A percentile compares a stretch with the other conserved stretches of the same genome.
Conservation (phyloP, 2,329 filamentous ascomycete genomes). For the Didymella keratinophila region DNA sequence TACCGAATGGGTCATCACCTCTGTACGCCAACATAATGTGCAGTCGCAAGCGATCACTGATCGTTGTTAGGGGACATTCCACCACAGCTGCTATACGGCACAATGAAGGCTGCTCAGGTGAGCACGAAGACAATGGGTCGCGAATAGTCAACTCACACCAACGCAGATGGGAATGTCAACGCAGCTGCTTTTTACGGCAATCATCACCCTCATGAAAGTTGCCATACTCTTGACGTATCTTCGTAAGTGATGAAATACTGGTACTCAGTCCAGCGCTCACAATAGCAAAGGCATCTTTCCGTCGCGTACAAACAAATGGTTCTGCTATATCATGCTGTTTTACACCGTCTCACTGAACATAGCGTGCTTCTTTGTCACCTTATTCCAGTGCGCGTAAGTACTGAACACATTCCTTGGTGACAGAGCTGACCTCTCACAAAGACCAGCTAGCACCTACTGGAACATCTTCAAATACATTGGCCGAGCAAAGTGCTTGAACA, state of each 20-base stretch:
- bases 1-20: constrained; percentile 43
- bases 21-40: constrained; percentile 24
- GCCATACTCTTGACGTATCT: constrained; percentile 36
- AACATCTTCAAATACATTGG: constrained; percentile 35
- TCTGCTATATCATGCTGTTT: constrained; percentile 37
- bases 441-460: constrained; percentile 35
- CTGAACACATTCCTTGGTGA: not conserved
- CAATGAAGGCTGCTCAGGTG: constrained; percentile 31
- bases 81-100: constrained; percentile 23
- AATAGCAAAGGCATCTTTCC: constrained; percentile 35
- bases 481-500: constrained; percentile 33
- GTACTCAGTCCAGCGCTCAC: not conserved
- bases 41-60: constrained; percentile 7
- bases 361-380: constrained; percentile 34
- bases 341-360: constrained; percentile 33
- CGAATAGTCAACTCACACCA: constrained; percentile 3
- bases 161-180: constrained; percentile 34
- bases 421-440: constrained; percentile 8
- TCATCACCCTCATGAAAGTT: constrained; percentile 39
- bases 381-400: constrained; percentile 43
- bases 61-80: constrained; percentile 29
- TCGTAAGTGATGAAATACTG: constrained; percentile 15
- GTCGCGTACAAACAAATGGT: constrained; percentile 37
- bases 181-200: constrained; percentile 35
- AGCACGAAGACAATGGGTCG: no score